A percentile compares a stretch with the other conserved stretches of the same genome.
Evolutionary conservation across 352 stramenopile genomes (phyloP).

Genomic region (Phytopythium chamaehyphon): DNA sequence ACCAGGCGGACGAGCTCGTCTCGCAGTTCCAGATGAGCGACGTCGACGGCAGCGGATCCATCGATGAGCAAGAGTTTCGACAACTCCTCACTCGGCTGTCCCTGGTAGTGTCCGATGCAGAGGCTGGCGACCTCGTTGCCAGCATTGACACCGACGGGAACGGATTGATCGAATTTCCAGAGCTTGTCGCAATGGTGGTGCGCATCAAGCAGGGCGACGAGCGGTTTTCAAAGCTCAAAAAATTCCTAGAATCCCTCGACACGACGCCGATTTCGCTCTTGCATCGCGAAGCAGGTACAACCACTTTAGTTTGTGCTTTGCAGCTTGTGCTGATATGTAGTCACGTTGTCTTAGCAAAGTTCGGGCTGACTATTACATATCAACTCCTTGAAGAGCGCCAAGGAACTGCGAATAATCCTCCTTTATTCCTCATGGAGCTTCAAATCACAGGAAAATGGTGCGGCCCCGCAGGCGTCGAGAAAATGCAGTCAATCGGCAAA

Average conservation of each 20-base stretch:
- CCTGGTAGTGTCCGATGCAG: constrained; percentile 36
- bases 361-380: constrained; percentile 41
- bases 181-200: constrained; percentile 54
- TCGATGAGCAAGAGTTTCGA: constrained; percentile 64
- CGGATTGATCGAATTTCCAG: constrained; percentile 53
- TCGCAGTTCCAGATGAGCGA: constrained; percentile 62
- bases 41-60: constrained; percentile 46
- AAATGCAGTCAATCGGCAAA: constrained; percentile 37
- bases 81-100: constrained; percentile 49
- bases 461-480: constrained; percentile 25
- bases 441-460: constrained; percentile 51
- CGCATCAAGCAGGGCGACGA: constrained; percentile 50
- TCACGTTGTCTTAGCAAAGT: too few species aligned
- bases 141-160: constrained; percentile 57
- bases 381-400: constrained; percentile 45
- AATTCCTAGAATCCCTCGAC: constrained; percentile 48
- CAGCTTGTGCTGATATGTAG: too few species aligned
- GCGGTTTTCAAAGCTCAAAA: constrained; percentile 34
- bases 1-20: constrained; percentile 52
- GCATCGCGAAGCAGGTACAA: constrained; percentile 53
- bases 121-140: constrained; percentile 45
- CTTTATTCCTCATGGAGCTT: constrained; percentile 44
- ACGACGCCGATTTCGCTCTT: constrained; percentile 57
- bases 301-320: too few species aligned
- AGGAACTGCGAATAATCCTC: constrained; percentile 26